Base-by-base conservation (phyloP, 495 filamentous ascomycete species). In the Penicillium antarcticum region DNA sequence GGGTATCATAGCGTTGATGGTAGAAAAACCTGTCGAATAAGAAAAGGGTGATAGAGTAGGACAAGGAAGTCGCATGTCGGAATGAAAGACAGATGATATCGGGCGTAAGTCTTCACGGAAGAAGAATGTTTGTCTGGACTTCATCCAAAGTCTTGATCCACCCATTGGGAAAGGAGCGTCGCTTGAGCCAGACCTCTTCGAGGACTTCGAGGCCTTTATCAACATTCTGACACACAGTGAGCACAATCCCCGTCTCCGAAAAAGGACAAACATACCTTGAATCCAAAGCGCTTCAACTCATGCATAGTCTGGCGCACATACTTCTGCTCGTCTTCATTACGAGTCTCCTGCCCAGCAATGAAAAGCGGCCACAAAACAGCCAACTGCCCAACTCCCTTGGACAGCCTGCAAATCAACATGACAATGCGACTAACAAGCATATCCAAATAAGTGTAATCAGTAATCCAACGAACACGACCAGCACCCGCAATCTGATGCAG, bases 91-190 rank as follows among this genome's bases (percentile, higher is more conserved):
- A 14, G 5, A 32, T 6, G 9, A 29, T 29, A 29, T 29, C 26
- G 26, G 26, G 8, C 5, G 6, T 7, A 10, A 10, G 26, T 29
- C 6, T 5, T 56, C 37, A 68, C 11, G 49, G 62, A 54, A 68
- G 59, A 26, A 67, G 60, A 33, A 74, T 68, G 21, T 68, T 66
- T 7, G 71, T 66, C 23, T 68, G 63, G 14, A 74, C 49, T 24
- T 74, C 69, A 14, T 72, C 65, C 58, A 74, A 60, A 1, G 62
- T 67, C 23, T 72, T 66, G 5, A 67, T 56, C 71, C 71, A 74
- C 11, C 67, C 67, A 31, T 66, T 64, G 2, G 71, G 71, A 47
- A 70, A 74, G 1, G 62, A 51, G 7, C 68, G 66, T 38, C 62
- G 61, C 40, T 71, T 74, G 52, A 71, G 68, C 71, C 69, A 74